These are phyloP conservation scores for Phytophthora europaea DNA, from an alignment of 352 stramenopile genomes.

Conservation along the genomic window DNA sequence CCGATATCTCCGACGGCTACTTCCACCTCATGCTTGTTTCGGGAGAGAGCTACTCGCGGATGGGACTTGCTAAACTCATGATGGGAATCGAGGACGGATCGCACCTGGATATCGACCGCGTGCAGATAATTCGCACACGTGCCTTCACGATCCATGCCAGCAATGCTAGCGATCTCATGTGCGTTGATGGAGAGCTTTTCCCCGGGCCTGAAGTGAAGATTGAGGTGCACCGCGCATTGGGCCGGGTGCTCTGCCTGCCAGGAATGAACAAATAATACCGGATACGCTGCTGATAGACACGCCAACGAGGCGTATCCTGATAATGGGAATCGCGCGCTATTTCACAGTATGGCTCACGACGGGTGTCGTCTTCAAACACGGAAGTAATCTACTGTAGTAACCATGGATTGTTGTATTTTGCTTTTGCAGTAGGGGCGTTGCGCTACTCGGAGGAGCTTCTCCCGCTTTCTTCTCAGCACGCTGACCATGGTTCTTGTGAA, in stretches of 20 bases:
- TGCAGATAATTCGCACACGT: conserved; percentile 71
- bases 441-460: not conserved
- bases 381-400: not conserved
- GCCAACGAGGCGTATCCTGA: conserved; percentile 10
- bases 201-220: conserved; percentile 53
- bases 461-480: too few species aligned
- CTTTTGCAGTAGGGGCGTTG: too few species aligned
- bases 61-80: conserved; percentile 55
- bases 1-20: conserved; percentile 65
- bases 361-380: not conserved
- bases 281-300: conserved; percentile 15
- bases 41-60: conserved; percentile 45
- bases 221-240: conserved; percentile 58
- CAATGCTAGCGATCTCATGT: conserved; percentile 54
- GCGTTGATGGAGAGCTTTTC: conserved; percentile 74
- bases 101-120: conserved; percentile 48
- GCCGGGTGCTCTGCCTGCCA: conserved; percentile 51
- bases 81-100: conserved; percentile 63
- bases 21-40: conserved; percentile 68
- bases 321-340: not conserved
- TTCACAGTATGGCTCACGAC: not conserved
- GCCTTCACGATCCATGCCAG: conserved; percentile 57
- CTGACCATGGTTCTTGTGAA: too few species aligned
- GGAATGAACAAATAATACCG: conserved; percentile 16
- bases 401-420: not conserved